Percentiles rank a stretch among this genome's conserved stretches.
Conservation (phyloP, 164 flowering plant genomes). For the Stephania yunnanensis region DNA sequence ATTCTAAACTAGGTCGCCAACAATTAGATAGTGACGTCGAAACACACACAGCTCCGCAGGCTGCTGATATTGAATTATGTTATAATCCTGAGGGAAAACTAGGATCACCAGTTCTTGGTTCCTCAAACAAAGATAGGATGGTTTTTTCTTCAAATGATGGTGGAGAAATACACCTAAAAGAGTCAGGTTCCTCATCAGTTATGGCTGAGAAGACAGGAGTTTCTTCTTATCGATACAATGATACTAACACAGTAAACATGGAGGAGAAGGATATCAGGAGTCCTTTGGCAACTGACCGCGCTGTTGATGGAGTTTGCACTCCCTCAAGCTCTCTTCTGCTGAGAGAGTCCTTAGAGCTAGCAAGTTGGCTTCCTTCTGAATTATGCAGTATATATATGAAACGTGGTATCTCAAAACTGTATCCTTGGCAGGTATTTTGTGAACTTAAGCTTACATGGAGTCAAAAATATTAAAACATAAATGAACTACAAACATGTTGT, state of each 20-base stretch:
- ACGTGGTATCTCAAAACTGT: slow-evolving; percentile 69
- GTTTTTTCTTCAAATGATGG: slow-evolving; percentile 9
- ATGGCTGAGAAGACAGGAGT: slow-evolving; percentile 15
- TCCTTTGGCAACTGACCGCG: slow-evolving; percentile 12
- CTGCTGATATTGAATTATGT: slow-evolving; percentile 9
- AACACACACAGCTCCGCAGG: slow-evolving; percentile 12
- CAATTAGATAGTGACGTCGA: slow-evolving; percentile 20
- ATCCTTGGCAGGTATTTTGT: slow-evolving; percentile 86
- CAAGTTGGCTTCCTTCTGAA: slow-evolving; percentile 82
- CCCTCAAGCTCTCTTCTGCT: slow-evolving; percentile 54
- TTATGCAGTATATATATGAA: slow-evolving; percentile 61
- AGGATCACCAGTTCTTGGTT: slow-evolving; percentile 6
- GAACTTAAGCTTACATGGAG: not conserved
- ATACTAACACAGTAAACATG: slow-evolving; percentile 14
- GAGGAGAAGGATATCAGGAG: slow-evolving; percentile 21
- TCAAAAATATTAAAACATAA: not conserved
- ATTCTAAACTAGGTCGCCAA: slow-evolving; percentile 11
- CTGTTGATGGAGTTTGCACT: slow-evolving; percentile 34
- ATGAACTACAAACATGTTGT: not conserved
- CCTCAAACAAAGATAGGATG: slow-evolving; percentile 4
- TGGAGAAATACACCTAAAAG: slow-evolving; percentile 17
- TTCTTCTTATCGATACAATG: slow-evolving; percentile 19
- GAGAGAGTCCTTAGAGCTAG: slow-evolving; percentile 42
- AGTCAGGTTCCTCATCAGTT: slow-evolving; percentile 10
- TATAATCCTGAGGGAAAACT: slow-evolving; percentile 12